Evolutionary conservation across 805 yeast genomes (phyloP).

Genomic region (Yamadazyma nakazawae): DNA sequence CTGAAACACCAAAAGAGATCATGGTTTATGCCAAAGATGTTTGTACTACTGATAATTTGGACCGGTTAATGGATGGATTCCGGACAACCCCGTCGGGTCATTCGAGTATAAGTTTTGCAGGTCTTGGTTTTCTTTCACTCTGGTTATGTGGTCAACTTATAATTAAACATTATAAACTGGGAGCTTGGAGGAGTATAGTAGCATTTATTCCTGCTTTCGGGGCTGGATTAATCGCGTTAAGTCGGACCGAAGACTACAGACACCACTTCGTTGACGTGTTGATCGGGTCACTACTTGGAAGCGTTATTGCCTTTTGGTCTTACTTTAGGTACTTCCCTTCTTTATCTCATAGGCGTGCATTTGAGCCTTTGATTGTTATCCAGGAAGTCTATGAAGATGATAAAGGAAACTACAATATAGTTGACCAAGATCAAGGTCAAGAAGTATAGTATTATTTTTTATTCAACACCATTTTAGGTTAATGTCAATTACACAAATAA

Average conservation of each 20-base stretch:
- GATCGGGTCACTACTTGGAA: conserved; percentile 69
- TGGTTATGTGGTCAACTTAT: conserved; percentile 69
- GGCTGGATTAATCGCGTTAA: conserved; percentile 75
- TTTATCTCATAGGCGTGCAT: conserved; percentile 28
- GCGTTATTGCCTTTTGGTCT: conserved; percentile 53
- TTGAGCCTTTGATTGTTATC: conserved; percentile 32
- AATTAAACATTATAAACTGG: conserved; percentile 42
- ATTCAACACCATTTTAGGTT: no score
- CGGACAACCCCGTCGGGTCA: conserved; percentile 85
- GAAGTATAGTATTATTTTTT: conserved; percentile 2
- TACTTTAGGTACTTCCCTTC: conserved; percentile 54
- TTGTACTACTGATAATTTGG: conserved; percentile 52
- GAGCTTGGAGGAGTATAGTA: conserved; percentile 61
- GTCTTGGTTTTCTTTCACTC: conserved; percentile 57
- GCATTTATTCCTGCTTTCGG: conserved; percentile 56
- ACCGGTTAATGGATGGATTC: conserved; percentile 61
- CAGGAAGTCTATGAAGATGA: conserved; percentile 7
- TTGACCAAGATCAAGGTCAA: no score
- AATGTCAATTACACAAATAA: no score
- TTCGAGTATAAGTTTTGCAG: conserved; percentile 67
- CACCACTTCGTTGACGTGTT: conserved; percentile 88
- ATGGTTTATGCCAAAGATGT: conserved; percentile 61
- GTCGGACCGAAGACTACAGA: conserved; percentile 88
- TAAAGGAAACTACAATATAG: neutral
- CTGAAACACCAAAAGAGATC: conserved; percentile 51